phyloP scores from a whole-genome alignment of 1,284 basidiomycete genomes.

The Filobasidium uniguttulatum region DNA sequence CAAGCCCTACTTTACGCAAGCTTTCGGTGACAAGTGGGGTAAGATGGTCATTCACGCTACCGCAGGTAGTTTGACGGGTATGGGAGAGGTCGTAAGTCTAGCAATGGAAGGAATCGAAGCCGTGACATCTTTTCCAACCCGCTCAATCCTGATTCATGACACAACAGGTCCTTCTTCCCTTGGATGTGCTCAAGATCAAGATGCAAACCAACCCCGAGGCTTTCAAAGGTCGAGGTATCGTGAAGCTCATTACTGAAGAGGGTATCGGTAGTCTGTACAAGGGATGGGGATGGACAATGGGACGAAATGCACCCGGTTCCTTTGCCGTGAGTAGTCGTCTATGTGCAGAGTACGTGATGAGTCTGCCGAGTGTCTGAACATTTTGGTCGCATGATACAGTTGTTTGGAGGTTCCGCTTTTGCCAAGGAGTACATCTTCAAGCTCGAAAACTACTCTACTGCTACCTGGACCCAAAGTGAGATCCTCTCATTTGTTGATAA shows the following conservation, averaged over 20 bases:
- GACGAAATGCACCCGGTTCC: constrained; percentile 86
- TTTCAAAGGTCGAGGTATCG: constrained; percentile 77
- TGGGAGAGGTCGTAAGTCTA: constrained; percentile 73
- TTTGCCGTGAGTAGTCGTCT: constrained; percentile 58
- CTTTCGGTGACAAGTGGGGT: constrained; percentile 89
- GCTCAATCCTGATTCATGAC: not conserved
- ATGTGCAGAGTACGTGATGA: not conserved
- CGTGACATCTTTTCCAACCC: not conserved
- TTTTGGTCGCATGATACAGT: constrained; percentile 41
- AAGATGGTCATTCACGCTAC: constrained; percentile 92
- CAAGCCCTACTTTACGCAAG: constrained; percentile 63
- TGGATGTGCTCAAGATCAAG: constrained; percentile 97
- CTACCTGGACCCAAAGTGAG: constrained; percentile 76
- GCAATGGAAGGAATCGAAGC: constrained; percentile 18
- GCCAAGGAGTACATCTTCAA: constrained; percentile 90
- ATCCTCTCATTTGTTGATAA: not conserved
- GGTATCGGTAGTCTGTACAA: constrained; percentile 75
- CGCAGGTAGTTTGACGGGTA: constrained; percentile 89
- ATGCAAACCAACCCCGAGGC: constrained; percentile 94
- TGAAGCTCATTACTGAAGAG: constrained; percentile 84
- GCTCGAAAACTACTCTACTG: constrained; percentile 74
- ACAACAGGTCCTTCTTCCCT: constrained; percentile 62
- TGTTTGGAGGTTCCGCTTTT: constrained; percentile 88
- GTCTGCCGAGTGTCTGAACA: no score
- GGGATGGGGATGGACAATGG: constrained; percentile 98